phyloP scores from a whole-genome alignment of 1,139 yeast genomes.

The Pichia kudriavzevii region DNA sequence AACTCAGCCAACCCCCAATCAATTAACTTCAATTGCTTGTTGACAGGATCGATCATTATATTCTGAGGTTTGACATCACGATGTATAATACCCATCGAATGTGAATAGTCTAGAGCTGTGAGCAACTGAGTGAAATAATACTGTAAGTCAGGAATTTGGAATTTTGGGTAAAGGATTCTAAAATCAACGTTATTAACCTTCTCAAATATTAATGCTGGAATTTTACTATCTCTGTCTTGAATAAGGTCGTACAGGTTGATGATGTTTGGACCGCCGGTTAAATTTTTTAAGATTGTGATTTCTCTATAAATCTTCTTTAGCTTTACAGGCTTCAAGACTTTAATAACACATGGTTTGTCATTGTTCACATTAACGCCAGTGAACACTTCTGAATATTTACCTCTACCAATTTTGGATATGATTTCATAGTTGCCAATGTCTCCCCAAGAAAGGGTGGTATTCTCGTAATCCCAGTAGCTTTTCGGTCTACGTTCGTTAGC shows the following conservation, averaged over 20 bases:
- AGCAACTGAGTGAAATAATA: slow-evolving; percentile 84
- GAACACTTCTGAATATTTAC: slow-evolving; percentile 96
- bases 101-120: slow-evolving; percentile 87
- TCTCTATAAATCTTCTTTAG: slow-evolving; percentile 94
- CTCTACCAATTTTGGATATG: slow-evolving; percentile 87
- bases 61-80: slow-evolving; percentile 98
- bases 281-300: slow-evolving; percentile 82
- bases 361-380: slow-evolving; percentile 61
- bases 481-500: slow-evolving; percentile 72
- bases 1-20: slow-evolving; percentile 99
- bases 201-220: slow-evolving; percentile 92
- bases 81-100: slow-evolving; percentile 98
- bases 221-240: slow-evolving; percentile 82
- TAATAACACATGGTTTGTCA: slow-evolving; percentile 63
- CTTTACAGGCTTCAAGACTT: slow-evolving; percentile 94
- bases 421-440: slow-evolving; percentile 78
- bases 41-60: slow-evolving; percentile 91
- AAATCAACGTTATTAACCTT: slow-evolving; percentile 86
- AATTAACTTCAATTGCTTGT: slow-evolving; percentile 65
- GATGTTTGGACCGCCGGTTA: slow-evolving; percentile 81
- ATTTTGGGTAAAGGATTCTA: slow-evolving; percentile 84
- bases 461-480: slow-evolving; percentile 91
- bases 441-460: slow-evolving; percentile 50
- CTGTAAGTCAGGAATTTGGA: slow-evolving; percentile 74
- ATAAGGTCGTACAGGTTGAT: slow-evolving; percentile 78